Percentiles rank a stretch among this genome's conserved stretches.
Evolutionary conservation across 139 green algal genomes (phyloP).

Genomic region (Chlamydomonas sp.): DNA sequence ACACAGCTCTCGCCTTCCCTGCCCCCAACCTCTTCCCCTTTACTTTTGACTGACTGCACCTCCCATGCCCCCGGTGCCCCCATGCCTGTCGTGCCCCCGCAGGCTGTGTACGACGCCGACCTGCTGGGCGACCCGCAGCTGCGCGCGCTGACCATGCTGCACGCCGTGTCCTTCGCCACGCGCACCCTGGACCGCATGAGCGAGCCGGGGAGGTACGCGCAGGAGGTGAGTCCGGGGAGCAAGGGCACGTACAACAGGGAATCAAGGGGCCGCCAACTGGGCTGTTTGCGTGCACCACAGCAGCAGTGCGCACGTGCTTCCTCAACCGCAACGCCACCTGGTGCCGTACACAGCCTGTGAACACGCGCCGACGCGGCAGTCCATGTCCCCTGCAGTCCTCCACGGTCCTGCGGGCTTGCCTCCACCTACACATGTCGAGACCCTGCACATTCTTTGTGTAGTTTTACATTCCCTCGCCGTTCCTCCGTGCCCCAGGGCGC

Average conservation of each 20-base stretch:
- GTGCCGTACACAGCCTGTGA: no score
- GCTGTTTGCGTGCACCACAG: no score
- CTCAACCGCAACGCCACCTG: no score
- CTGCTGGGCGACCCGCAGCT: constrained; percentile 42
- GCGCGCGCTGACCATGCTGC: constrained; percentile 27
- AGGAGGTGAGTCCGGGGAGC: neutral
- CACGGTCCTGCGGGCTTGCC: neutral
- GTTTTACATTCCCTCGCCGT: neutral
- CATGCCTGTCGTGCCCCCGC: neutral
- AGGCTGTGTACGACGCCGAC: constrained; percentile 55
- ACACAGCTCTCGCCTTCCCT: no score
- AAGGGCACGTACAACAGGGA: no score
- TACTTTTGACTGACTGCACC: no score
- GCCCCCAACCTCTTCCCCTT: no score
- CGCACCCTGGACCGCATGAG: constrained; percentile 39
- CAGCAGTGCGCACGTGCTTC: no score
- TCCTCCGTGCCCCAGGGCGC: constrained; percentile 8
- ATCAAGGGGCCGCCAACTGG: no score
- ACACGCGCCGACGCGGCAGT: no score
- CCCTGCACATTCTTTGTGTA: neutral
- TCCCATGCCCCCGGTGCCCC: no score
- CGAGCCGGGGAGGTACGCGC: constrained; percentile 28
- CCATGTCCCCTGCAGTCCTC: no score
- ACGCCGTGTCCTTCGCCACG: constrained; percentile 17
- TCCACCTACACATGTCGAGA: neutral